Percentiles rank a stretch among this genome's conserved stretches.
Evolutionary conservation across 2,329 filamentous ascomycete species (phyloP).

Genomic region (Curvularia eragrostidis): DNA sequence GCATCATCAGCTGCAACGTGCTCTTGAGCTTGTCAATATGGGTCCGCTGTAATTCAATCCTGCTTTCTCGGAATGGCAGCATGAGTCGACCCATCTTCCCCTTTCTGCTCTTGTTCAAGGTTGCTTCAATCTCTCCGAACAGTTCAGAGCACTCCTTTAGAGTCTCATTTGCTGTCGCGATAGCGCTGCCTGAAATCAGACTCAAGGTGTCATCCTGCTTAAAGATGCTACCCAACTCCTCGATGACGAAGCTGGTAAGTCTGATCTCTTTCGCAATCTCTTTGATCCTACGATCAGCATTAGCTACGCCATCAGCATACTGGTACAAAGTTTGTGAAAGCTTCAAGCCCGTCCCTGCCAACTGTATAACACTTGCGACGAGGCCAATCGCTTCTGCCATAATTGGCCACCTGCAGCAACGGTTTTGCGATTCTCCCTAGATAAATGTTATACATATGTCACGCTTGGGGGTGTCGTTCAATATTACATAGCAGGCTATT

Average conservation of each 20-base stretch:
- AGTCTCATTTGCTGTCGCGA: conserved; percentile 37
- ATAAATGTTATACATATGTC: neutral
- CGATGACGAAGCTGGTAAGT: conserved; percentile 37
- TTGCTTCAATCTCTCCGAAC: conserved; percentile 35
- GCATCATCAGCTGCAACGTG: conserved; percentile 40
- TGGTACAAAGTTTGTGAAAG: conserved; percentile 40
- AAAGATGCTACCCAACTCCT: conserved; percentile 40
- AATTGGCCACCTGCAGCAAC: neutral
- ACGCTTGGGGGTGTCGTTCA: neutral
- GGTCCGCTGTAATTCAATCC: conserved; percentile 37
- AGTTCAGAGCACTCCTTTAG: conserved; percentile 37
- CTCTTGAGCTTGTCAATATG: conserved; percentile 43
- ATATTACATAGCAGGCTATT: too few species aligned
- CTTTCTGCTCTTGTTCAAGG: conserved; percentile 37
- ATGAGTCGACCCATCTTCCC: conserved; percentile 33
- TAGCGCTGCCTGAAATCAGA: conserved; percentile 35
- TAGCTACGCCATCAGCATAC: conserved; percentile 41
- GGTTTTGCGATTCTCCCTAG: neutral
- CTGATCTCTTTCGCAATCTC: conserved; percentile 40
- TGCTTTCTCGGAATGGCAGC: conserved; percentile 41
- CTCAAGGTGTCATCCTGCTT: conserved; percentile 31
- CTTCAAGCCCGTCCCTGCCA: conserved; percentile 40
- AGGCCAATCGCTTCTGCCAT: conserved; percentile 39
- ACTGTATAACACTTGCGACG: conserved; percentile 41
- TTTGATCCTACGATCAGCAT: conserved; percentile 38